Evolutionary conservation across 2,329 filamentous ascomycete genomes (phyloP).

Genomic region (Exophiala sp.): DNA sequence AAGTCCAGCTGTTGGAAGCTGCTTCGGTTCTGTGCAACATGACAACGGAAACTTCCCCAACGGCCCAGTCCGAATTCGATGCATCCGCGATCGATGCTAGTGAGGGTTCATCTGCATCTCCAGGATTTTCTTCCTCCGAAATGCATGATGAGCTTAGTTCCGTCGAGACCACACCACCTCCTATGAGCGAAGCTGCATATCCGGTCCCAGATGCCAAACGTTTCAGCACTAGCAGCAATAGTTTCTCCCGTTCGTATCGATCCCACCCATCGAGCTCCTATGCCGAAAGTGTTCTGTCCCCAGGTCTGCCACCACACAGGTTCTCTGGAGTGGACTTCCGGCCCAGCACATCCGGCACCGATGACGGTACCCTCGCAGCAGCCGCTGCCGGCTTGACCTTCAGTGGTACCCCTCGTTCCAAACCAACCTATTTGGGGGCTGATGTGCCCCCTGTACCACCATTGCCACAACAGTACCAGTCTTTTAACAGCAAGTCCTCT

Average conservation of each 20-base stretch:
- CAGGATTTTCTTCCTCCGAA: conserved; percentile 78
- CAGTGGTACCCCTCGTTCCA: conserved; percentile 73
- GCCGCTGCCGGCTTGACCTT: conserved; percentile 87
- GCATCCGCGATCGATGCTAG: conserved; percentile 68
- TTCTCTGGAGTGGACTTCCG: conserved; percentile 73
- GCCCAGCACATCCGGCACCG: conserved; percentile 73
- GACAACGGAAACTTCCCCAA: conserved; percentile 65
- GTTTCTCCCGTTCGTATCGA: conserved; percentile 75
- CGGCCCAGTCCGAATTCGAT: conserved; percentile 64
- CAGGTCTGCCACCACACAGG: conserved; percentile 57
- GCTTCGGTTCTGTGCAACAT: conserved; percentile 94
- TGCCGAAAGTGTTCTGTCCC: conserved; percentile 50
- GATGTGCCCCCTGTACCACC: conserved; percentile 86
- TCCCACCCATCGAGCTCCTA: conserved; percentile 60
- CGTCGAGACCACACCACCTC: conserved; percentile 87
- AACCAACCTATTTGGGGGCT: conserved; percentile 59
- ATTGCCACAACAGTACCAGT: conserved; percentile 57
- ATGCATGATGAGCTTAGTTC: conserved; percentile 74
- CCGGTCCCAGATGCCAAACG: conserved; percentile 57
- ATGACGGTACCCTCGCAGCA: conserved; percentile 83
- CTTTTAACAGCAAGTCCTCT: conserved; percentile 30
- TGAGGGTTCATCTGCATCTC: conserved; percentile 78
- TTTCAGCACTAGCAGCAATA: conserved; percentile 48
- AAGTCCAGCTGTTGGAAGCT: conserved; percentile 94
- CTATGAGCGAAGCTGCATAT: conserved; percentile 63